phyloP scores from a whole-genome alignment of 2,329 filamentous ascomycete species.

The Diaporthe sp. region DNA sequence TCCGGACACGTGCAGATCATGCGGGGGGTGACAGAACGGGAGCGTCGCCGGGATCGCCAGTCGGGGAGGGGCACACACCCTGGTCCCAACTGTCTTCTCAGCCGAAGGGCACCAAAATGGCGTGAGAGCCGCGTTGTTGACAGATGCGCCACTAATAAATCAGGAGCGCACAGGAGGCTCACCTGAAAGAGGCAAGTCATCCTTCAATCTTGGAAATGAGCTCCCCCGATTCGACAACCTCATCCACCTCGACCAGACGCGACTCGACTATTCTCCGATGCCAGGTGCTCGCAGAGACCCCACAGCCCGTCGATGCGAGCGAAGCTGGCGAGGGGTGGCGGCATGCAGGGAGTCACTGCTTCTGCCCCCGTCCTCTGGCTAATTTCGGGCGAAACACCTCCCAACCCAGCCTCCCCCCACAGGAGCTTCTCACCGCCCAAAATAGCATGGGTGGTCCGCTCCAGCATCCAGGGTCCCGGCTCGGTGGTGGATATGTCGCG shows the following conservation, averaged over 20 bases:
- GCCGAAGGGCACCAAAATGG: conserved; percentile 31
- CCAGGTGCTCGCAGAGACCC: background rate
- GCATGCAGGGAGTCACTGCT: background rate
- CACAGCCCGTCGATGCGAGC: background rate
- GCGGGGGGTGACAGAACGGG: conserved; percentile 32
- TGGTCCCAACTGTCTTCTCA: conserved; percentile 13
- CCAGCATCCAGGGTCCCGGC: conserved; percentile 25
- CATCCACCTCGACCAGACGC: background rate
- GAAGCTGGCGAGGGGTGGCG: background rate
- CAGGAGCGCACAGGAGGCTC: conserved; percentile 22
- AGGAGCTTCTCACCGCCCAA: conserved; percentile 29
- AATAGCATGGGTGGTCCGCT: conserved; percentile 24
- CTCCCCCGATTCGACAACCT: conserved; percentile 21
- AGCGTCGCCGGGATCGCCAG: conserved; percentile 25
- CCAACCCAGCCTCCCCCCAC: conserved; percentile 25
- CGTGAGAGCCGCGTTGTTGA: conserved; percentile 27
- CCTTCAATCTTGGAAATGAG: conserved; percentile 33
- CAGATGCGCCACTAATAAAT: conserved; percentile 24
- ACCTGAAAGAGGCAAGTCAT: conserved; percentile 30
- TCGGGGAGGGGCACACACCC: background rate
- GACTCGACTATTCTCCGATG: conserved; percentile 22
- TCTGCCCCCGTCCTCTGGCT: background rate
- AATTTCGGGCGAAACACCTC: conserved; percentile 27
- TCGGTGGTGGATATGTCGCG: conserved; percentile 21
- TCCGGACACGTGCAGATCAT: conserved; percentile 34